Conservation (phyloP, 805 yeast genomes). For the Lipomyces starkeyi region DNA sequence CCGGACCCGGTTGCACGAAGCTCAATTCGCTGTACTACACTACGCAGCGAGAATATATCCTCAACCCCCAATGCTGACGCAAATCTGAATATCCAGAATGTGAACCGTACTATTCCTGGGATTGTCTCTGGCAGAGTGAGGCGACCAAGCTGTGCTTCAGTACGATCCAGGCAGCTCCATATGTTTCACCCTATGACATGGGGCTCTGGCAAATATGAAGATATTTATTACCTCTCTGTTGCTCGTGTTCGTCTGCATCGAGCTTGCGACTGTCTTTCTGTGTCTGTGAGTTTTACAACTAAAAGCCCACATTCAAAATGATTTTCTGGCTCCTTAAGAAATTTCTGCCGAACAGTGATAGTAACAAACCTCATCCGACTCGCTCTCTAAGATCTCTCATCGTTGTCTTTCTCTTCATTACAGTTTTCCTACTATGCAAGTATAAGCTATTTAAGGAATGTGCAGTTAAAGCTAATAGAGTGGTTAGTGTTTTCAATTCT, state of each 20-base stretch:
- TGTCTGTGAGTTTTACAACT: neutral
- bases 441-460: neutral
- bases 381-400: conserved; percentile 14
- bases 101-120: neutral
- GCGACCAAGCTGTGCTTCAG: neutral
- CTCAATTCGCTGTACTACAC: neutral
- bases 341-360: neutral
- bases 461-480: neutral
- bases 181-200: neutral
- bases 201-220: neutral
- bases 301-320: neutral
- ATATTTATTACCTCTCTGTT: neutral
- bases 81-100: neutral
- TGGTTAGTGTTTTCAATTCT: conserved; percentile 16
- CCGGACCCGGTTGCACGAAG: neutral
- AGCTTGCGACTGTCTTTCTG: neutral
- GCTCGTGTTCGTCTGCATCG: neutral
- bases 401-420: conserved; percentile 22
- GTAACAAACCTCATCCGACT: conserved; percentile 10
- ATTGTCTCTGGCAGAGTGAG: neutral
- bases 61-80: neutral
- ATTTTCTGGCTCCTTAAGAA: conserved; percentile 1
- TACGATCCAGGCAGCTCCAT: neutral
- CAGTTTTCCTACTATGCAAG: conserved; percentile 29
- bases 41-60: neutral